Conservation (phyloP, 1,284 basidiomycete species). For the Hemileia vastatrix region DNA sequence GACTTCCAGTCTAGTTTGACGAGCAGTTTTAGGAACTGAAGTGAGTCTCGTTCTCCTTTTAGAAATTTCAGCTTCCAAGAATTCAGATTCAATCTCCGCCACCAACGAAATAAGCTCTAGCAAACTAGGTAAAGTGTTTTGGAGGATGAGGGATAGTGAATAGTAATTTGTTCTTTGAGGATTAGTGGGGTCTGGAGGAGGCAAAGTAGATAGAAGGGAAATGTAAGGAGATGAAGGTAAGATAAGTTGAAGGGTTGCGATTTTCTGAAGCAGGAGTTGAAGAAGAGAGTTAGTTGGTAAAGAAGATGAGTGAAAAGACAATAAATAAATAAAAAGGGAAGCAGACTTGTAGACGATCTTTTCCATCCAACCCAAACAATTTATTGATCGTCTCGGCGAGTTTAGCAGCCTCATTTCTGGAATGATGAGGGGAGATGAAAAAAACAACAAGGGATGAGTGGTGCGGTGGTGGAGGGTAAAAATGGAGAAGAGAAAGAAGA, state of each 20-base stretch:
- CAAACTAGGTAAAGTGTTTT: conserved; percentile 56
- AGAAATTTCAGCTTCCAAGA: conserved; percentile 58
- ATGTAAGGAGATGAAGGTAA: conserved; percentile 67
- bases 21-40: conserved; percentile 49
- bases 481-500: too few species aligned
- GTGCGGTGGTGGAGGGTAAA: too few species aligned
- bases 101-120: conserved; percentile 58
- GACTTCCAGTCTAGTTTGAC: conserved; percentile 32
- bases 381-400: conserved; percentile 14
- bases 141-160: too few species aligned
- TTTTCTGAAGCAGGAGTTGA: too few species aligned
- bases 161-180: too few species aligned
- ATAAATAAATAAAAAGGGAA: background rate
- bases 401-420: conserved; percentile 18
- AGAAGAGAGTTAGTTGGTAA: too few species aligned
- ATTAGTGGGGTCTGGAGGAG: conserved; percentile 63
- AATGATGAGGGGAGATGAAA: too few species aligned
- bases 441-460: too few species aligned
- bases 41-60: conserved; percentile 64
- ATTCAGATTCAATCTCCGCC: conserved; percentile 55
- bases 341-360: conserved; percentile 13
- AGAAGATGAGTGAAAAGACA: too few species aligned
- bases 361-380: conserved; percentile 7
- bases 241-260: conserved; percentile 57
- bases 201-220: conserved; percentile 56